These are phyloP conservation scores for Aspergillus melleus DNA, from an alignment of 2,329 filamentous ascomycete genomes.

Conservation along the genomic window DNA sequence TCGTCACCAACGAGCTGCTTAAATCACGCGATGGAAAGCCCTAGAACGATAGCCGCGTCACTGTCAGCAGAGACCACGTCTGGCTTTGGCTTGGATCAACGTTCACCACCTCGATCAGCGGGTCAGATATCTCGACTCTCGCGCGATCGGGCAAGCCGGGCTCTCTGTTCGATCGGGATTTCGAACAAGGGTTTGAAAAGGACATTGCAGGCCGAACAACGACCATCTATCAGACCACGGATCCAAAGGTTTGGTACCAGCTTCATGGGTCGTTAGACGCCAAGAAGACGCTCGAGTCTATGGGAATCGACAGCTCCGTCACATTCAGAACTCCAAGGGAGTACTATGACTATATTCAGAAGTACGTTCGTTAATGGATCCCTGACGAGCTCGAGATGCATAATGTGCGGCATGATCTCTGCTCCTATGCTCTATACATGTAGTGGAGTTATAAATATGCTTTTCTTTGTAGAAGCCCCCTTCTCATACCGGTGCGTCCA, in stretches of 20 bases:
- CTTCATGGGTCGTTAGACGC: conserved; percentile 53
- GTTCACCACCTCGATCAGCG: conserved; percentile 40
- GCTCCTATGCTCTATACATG: no score
- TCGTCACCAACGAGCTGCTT: conserved; percentile 44
- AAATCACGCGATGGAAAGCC: conserved; percentile 22
- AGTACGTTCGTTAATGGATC: conserved; percentile 33
- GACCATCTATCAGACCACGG: conserved; percentile 51
- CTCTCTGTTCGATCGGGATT: conserved; percentile 36
- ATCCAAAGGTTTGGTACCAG: conserved; percentile 50
- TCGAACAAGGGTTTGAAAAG: conserved; percentile 39
- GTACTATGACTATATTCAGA: conserved; percentile 26
- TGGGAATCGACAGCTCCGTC: conserved; percentile 45
- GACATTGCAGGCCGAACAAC: conserved; percentile 43
- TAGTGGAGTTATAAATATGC: no score
- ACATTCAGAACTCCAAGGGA: conserved; percentile 6
- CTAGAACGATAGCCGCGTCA: conserved; percentile 24
- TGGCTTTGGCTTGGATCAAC: conserved; percentile 48
- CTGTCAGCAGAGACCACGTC: conserved; percentile 50
- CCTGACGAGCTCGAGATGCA: conserved; percentile 46
- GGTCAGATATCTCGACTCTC: conserved; percentile 32
- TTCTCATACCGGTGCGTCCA: no score
- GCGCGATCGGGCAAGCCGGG: conserved; percentile 30
- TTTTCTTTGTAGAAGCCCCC: no score
- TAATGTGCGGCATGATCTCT: conserved; percentile 42
- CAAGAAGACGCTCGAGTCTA: conserved; percentile 43